These are phyloP conservation scores for Pythium periplocum DNA, from an alignment of 352 stramenopile genomes.

Conservation along the genomic window DNA sequence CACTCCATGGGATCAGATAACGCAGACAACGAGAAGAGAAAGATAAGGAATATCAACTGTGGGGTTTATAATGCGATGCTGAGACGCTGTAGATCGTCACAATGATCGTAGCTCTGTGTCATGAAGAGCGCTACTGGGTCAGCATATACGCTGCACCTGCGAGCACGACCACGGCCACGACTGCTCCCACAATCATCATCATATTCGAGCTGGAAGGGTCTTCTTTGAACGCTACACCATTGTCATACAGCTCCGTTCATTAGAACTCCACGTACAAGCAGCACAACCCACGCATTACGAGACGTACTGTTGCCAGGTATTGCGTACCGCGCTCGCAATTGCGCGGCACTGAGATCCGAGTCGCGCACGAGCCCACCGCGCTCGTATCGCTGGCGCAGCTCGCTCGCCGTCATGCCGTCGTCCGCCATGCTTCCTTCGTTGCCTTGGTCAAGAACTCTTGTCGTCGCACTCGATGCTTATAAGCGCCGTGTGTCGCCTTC, in stretches of 20 bases:
- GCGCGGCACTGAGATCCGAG: conserved; percentile 68
- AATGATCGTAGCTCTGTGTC: too few relatives aligned
- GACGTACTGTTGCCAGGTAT: conserved; percentile 78
- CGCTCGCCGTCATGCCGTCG: conserved; percentile 57
- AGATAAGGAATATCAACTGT: too few relatives aligned
- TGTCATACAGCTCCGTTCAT: background rate
- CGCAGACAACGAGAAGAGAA: too few relatives aligned
- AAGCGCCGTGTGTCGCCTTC: too few relatives aligned
- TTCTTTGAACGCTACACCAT: conserved; percentile 52
- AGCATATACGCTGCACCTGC: conserved; percentile 54
- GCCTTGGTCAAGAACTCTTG: too few relatives aligned
- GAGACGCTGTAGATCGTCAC: too few relatives aligned
- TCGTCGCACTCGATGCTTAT: too few relatives aligned
- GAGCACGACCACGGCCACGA: conserved; percentile 44
- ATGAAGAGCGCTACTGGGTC: conserved; percentile 14
- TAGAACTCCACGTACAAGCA: too few relatives aligned
- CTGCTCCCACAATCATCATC: conserved; percentile 42
- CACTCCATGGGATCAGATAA: too few relatives aligned
- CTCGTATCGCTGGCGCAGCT: conserved; percentile 71
- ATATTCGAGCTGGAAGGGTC: conserved; percentile 40
- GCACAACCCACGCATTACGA: too few relatives aligned
- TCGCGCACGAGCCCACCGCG: conserved; percentile 68
- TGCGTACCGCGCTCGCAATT: conserved; percentile 73
- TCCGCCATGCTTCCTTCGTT: conserved; percentile 25
- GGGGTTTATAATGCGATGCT: too few relatives aligned